phyloP scores from a whole-genome alignment of 2,329 filamentous ascomycete genomes.

The Rhinocladiella similis region DNA sequence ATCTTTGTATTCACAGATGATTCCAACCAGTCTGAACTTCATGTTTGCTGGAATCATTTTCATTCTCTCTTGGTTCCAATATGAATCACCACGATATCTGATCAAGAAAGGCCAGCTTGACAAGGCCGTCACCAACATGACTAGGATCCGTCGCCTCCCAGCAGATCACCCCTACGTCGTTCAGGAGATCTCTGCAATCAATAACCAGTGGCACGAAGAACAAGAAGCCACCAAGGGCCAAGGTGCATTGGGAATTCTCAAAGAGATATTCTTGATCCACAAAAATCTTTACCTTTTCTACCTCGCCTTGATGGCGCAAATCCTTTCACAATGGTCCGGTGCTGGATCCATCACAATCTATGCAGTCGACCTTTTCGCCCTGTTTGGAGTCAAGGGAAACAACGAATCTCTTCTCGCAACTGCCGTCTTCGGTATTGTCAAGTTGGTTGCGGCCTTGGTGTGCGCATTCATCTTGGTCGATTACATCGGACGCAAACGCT shows the following conservation, averaged over 20 bases:
- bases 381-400: slow-evolving; percentile 68
- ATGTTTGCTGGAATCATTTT: slow-evolving; percentile 75
- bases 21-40: slow-evolving; percentile 73
- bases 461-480: slow-evolving; percentile 80
- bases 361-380: slow-evolving; percentile 69
- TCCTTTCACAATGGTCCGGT: slow-evolving; percentile 73
- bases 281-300: slow-evolving; percentile 74
- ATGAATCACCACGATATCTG: slow-evolving; percentile 70
- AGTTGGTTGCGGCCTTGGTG: slow-evolving; percentile 64
- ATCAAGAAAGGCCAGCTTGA: slow-evolving; percentile 64
- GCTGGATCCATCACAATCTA: slow-evolving; percentile 75
- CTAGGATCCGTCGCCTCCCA: slow-evolving; percentile 59
- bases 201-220: slow-evolving; percentile 67
- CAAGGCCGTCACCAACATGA: slow-evolving; percentile 46
- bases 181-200: slow-evolving; percentile 64
- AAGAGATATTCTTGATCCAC: slow-evolving; percentile 66
- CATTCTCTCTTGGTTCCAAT: slow-evolving; percentile 66
- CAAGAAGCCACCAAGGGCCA: slow-evolving; percentile 68
- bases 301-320: slow-evolving; percentile 66
- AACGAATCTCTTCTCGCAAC: slow-evolving; percentile 54
- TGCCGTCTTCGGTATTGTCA: slow-evolving; percentile 74
- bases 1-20: slow-evolving; percentile 41
- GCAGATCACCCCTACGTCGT: slow-evolving; percentile 62
- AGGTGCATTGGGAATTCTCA: slow-evolving; percentile 62
- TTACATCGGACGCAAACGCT: slow-evolving; percentile 70